phyloP scores from a whole-genome alignment of 2,329 filamentous ascomycete species.

The Pseudopyrenochaeta lycopersici region DNA sequence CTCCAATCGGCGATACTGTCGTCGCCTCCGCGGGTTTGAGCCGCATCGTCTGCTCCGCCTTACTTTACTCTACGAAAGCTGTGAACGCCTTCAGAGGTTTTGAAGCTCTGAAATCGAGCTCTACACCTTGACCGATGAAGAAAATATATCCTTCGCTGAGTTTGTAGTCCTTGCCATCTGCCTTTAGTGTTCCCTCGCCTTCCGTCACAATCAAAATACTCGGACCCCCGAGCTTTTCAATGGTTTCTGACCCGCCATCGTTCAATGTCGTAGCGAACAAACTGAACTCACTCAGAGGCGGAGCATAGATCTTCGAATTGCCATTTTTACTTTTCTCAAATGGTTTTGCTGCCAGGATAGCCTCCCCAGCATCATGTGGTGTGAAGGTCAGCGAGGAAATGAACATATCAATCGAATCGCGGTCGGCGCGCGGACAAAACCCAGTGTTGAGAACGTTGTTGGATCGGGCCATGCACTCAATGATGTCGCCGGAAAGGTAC shows the following conservation, averaged over 20 bases:
- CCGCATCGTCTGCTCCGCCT: conserved; percentile 9
- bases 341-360: conserved; percentile 60
- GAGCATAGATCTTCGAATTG: conserved; percentile 70
- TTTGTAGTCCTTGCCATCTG: conserved; percentile 61
- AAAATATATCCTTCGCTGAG: conserved; percentile 71
- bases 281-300: conserved; percentile 76
- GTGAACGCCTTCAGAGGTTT: conserved; percentile 59
- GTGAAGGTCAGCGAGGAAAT: conserved; percentile 69
- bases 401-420: conserved; percentile 72
- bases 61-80: conserved; percentile 55
- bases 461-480: conserved; percentile 80
- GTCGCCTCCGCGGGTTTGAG: conserved; percentile 18
- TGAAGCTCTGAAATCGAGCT: conserved; percentile 56
- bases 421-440: conserved; percentile 73
- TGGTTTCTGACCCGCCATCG: conserved; percentile 66
- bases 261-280: conserved; percentile 69
- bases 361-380: conserved; percentile 66
- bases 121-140: conserved; percentile 69
- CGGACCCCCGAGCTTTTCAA: conserved; percentile 66
- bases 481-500: conserved; percentile 76
- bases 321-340: conserved; percentile 65
- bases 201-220: conserved; percentile 70
- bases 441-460: conserved; percentile 80
- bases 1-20: conserved; percentile 27
- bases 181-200: conserved; percentile 66